Evolutionary conservation across 2,329 filamentous ascomycete species (phyloP).

Genomic region (Neoascochyta sp.): DNA sequence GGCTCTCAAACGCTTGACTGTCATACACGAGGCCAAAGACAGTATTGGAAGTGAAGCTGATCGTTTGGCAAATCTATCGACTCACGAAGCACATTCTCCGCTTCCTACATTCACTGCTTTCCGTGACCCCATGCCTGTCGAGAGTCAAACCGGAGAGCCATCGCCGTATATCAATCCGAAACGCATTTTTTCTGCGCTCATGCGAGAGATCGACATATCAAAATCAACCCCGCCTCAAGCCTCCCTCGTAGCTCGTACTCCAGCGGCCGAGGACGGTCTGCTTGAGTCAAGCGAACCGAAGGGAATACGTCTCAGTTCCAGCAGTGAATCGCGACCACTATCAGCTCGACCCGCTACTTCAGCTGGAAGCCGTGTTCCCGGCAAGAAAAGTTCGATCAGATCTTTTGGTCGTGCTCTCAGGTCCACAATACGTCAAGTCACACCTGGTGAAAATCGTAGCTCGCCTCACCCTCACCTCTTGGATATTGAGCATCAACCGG

Average conservation of each 20-base stretch:
- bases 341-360: slow-evolving; percentile 9
- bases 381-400: slow-evolving; percentile 26
- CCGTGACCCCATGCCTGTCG: slow-evolving; percentile 31
- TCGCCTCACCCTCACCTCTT: slow-evolving; percentile 10
- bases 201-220: slow-evolving; percentile 31
- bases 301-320: slow-evolving; percentile 13
- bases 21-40: slow-evolving; percentile 56
- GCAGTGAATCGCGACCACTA: slow-evolving; percentile 8
- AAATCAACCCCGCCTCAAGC: slow-evolving; percentile 6
- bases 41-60: slow-evolving; percentile 31
- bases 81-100: slow-evolving; percentile 16
- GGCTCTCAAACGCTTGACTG: slow-evolving; percentile 58
- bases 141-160: slow-evolving; percentile 23
- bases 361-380: slow-evolving; percentile 12
- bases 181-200: slow-evolving; percentile 36
- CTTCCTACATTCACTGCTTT: slow-evolving; percentile 25
- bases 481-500: too few relatives aligned
- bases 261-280: slow-evolving; percentile 23
- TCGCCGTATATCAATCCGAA: slow-evolving; percentile 30
- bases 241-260: slow-evolving; percentile 5
- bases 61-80: slow-evolving; percentile 5
- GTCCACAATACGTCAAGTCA: slow-evolving; percentile 39
- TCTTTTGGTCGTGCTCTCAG: slow-evolving; percentile 28
- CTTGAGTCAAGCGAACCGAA: slow-evolving; percentile 24
- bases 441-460: slow-evolving; percentile 19